Percentiles rank a stretch among this genome's conserved stretches.
Conservation (phyloP, 1,139 yeast genomes). For the Citeromyces hawaiiensis region DNA sequence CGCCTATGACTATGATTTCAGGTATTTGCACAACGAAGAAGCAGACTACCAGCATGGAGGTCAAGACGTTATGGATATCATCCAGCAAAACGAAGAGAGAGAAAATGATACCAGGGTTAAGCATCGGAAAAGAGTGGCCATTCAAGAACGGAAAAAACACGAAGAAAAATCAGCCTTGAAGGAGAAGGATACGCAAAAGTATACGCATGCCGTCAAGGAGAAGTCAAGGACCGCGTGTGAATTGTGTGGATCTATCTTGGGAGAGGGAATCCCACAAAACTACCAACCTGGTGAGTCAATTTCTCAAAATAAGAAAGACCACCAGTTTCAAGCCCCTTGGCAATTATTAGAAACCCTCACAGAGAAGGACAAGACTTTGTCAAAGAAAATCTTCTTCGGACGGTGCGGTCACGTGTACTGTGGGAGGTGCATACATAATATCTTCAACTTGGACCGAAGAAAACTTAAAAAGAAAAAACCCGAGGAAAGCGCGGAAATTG, state of each 20-base stretch:
- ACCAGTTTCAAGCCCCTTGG: constrained; percentile 46
- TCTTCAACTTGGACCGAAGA: constrained; percentile 23
- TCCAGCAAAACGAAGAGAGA: constrained; percentile 16
- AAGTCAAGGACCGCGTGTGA: constrained; percentile 36
- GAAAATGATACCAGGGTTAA: constrained; percentile 15
- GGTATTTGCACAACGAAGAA: too few species aligned
- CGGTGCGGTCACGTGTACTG: constrained; percentile 80
- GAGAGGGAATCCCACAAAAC: constrained; percentile 53
- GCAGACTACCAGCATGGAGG: too few species aligned
- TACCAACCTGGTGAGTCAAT: constrained; percentile 21
- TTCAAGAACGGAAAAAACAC: constrained; percentile 16
- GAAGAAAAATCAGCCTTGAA: constrained; percentile 16
- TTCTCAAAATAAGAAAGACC: constrained; percentile 18
- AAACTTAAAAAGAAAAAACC: constrained; percentile 4
- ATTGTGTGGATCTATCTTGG: constrained; percentile 57
- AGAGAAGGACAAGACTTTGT: constrained; percentile 43
- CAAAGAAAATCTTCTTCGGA: constrained; percentile 56
- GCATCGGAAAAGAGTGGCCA: constrained; percentile 14
- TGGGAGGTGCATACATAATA: constrained; percentile 66
- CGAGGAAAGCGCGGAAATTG: background rate
- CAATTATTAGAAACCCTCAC: constrained; percentile 34
- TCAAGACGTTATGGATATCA: constrained; percentile 16
- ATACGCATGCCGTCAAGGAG: constrained; percentile 23
- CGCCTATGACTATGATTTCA: too few species aligned
- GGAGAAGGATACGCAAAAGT: constrained; percentile 11